Conservation (phyloP, 345 rosid genomes). For the Euclidium syriacum region DNA sequence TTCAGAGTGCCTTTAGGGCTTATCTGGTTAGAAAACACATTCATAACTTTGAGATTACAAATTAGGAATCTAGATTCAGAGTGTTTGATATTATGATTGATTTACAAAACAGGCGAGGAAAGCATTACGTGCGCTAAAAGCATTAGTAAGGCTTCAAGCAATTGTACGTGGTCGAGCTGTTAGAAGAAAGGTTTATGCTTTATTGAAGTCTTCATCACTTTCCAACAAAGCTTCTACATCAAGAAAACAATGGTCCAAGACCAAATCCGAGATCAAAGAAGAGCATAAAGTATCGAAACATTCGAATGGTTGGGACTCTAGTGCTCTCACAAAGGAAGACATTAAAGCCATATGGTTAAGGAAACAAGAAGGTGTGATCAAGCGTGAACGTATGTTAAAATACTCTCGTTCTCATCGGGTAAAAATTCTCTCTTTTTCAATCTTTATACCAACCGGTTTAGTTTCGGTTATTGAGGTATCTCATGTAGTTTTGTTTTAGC, state of each 20-base stretch:
- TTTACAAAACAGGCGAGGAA: constrained; percentile 69
- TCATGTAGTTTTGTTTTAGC: constrained; percentile 10
- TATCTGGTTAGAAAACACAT: constrained; percentile 51
- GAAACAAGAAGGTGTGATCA: constrained; percentile 54
- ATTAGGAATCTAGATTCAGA: not conserved
- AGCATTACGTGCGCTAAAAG: constrained; percentile 81
- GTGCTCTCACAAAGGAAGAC: constrained; percentile 54
- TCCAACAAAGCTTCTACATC: constrained; percentile 30
- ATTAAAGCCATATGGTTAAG: constrained; percentile 49
- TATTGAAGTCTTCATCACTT: constrained; percentile 28
- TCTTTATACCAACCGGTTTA: not conserved
- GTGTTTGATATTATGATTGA: constrained; percentile 20
- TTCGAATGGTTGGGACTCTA: constrained; percentile 52
- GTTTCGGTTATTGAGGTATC: constrained; percentile 1
- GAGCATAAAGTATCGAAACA: constrained; percentile 38
- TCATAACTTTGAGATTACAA: not conserved
- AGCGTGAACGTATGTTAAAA: constrained; percentile 69
- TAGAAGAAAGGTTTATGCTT: constrained; percentile 38
- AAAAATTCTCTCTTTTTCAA: constrained; percentile 13
- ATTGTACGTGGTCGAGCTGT: constrained; percentile 69
- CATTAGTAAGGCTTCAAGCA: constrained; percentile 86
- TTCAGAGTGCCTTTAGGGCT: constrained; percentile 77
- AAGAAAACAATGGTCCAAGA: constrained; percentile 21
- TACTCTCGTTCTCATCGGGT: constrained; percentile 81
- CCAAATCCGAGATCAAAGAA: constrained; percentile 36